Evolutionary conservation across 2,329 filamentous ascomycete genomes (phyloP).

Genomic region (Clonostachys rhizophaga): DNA sequence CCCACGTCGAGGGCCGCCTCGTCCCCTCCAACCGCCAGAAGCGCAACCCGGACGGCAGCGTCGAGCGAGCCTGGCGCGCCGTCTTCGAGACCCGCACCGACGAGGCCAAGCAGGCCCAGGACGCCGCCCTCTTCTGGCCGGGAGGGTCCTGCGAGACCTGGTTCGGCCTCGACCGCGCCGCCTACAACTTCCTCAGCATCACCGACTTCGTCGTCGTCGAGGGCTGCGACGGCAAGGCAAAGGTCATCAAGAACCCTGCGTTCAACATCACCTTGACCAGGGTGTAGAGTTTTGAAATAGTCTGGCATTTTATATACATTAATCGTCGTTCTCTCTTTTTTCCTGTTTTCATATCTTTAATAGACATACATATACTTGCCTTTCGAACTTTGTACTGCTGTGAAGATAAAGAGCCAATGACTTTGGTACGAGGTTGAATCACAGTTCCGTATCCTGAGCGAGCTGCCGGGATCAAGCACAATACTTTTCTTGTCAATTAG

Average conservation of each 20-base stretch:
- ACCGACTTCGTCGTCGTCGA: slow-evolving; percentile 19
- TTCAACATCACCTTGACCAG: slow-evolving; percentile 18
- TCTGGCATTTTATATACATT: too few relatives aligned
- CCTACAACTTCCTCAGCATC: slow-evolving; percentile 21
- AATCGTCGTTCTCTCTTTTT: too few relatives aligned
- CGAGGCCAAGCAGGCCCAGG: slow-evolving; percentile 7
- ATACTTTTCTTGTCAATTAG: too few relatives aligned
- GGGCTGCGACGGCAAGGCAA: slow-evolving; percentile 3
- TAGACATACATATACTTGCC: too few relatives aligned
- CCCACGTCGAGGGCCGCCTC: slow-evolving; percentile 14
- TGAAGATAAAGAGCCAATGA: too few relatives aligned
- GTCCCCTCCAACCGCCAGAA: slow-evolving; percentile 18
- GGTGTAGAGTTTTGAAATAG: slow-evolving; percentile 5
- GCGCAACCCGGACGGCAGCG: slow-evolving; percentile 1
- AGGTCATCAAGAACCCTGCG: slow-evolving; percentile 12
- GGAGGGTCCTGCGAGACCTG: slow-evolving; percentile 21
- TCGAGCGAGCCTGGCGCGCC: slow-evolving; percentile 21
- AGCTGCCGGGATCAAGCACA: too few relatives aligned
- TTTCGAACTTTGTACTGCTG: too few relatives aligned
- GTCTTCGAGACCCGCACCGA: slow-evolving; percentile 15
- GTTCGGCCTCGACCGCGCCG: slow-evolving; percentile 20
- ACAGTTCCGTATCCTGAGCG: too few relatives aligned
- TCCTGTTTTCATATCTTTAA: too few relatives aligned
- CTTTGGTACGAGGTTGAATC: too few relatives aligned
- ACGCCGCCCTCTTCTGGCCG: slow-evolving; percentile 16